Conservation (phyloP, 257 asterid genomes). For the Datura wrightii region DNA sequence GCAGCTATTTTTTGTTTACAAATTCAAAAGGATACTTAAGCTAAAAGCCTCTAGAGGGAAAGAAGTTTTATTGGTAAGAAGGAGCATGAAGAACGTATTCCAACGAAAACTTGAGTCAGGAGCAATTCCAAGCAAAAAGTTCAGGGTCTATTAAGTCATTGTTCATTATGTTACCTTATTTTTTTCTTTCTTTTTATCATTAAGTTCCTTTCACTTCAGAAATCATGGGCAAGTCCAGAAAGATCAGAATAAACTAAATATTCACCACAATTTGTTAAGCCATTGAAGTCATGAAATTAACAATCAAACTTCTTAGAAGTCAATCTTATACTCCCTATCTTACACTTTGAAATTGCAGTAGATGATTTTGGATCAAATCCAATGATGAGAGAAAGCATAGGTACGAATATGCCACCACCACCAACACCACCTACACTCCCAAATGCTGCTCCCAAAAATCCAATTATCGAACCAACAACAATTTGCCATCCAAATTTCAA, state of each 20-base stretch:
- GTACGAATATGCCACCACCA: conserved; percentile 96
- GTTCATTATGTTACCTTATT: not conserved
- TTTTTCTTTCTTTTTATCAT: not conserved
- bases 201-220: conserved; percentile 12
- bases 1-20: not conserved
- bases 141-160: not conserved
- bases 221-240: not conserved
- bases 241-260: not conserved
- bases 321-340: conserved; percentile 37
- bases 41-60: not conserved
- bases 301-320: not conserved
- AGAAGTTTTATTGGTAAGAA: not conserved
- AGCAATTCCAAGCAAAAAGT: not conserved
- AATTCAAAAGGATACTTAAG: not conserved
- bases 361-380: conserved; percentile 97
- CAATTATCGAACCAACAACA: conserved; percentile 75
- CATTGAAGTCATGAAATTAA: not conserved
- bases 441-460: conserved; percentile 95
- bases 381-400: conserved; percentile 84
- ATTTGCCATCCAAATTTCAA: conserved; percentile 77
- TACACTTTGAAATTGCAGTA: conserved; percentile 95
- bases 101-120: not conserved
- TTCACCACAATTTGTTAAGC: not conserved
- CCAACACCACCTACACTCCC: conserved; percentile 99
- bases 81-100: not conserved